Base-by-base conservation (phyloP, 129 eudicot genomes). In the Centella asiatica region DNA sequence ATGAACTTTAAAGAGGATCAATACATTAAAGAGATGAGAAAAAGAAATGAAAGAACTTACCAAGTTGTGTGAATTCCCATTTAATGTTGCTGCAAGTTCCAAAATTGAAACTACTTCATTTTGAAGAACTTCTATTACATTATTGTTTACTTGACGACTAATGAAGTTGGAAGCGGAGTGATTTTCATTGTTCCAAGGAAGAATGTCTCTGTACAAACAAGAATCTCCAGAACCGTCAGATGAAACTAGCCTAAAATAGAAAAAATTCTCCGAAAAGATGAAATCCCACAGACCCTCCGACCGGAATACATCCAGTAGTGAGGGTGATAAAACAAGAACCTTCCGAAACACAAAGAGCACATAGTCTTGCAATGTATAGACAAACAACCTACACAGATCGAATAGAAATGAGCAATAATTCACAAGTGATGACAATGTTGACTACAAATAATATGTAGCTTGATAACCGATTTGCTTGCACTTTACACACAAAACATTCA, bases 211-310 rank as follows among this genome's bases (percentile, higher is more conserved):
- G 54, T 68, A 70, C 27, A 67, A 68, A 36, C 69, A 70, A 62
- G 69, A 69, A 12, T 80, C 90, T 49, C 70, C 85, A 29, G 79
- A 77, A 67, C 65, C 53, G 11, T 76, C 81, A 20, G 69, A 34
- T 29, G 85, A 70, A 62, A 77, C 74, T 32, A 79, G 86, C 45
- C 86, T 86, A 76, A 82, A 93, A 73, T 80, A 93, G 62, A 87
- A 90, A 66, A 79, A 72, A 53, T 79, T 83, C 83, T 88, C 99
- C 17, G 99, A 93, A 80, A 93, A 93, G 69, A 93, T 65, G 62
- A 93, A 89, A 73, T 88, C 93, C 99, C 99, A 93, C 44, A 83
- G 80, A 33, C 95, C 92, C 70, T 93, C 96, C 9, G 73, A 73
- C 58, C 95, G 95, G 52, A 82, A 84, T 60, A 88, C 88, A 64